A percentile compares a stretch with the other conserved stretches of the same genome.
Evolutionary conservation across 202 grass and related monocot genomes (phyloP).

Genomic region (Saccharum hybrid): DNA sequence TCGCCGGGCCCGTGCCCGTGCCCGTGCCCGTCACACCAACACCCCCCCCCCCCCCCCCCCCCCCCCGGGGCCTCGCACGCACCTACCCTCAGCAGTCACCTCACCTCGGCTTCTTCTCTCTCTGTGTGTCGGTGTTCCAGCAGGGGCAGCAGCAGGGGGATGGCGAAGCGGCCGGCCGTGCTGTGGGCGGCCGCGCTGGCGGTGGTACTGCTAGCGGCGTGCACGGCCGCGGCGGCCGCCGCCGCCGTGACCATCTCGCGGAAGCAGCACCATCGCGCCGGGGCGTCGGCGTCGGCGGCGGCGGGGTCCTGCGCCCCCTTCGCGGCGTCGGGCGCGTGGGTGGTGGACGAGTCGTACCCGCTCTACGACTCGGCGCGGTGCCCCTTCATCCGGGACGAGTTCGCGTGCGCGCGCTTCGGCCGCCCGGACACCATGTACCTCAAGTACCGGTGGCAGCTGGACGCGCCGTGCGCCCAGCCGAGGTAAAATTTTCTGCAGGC

Average conservation of each 20-base stretch:
- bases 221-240: slow-evolving; percentile 43
- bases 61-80: too few relatives aligned
- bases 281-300: not conserved
- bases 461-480: slow-evolving; percentile 58
- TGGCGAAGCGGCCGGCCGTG: slow-evolving; percentile 1
- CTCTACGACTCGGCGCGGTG: slow-evolving; percentile 73
- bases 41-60: not conserved
- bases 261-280: slow-evolving; percentile 9
- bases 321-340: slow-evolving; percentile 60
- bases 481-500: too few relatives aligned
- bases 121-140: not conserved
- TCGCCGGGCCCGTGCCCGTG: not conserved
- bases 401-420: slow-evolving; percentile 58
- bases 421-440: slow-evolving; percentile 69
- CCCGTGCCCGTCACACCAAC: not conserved
- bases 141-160: too few relatives aligned
- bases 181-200: slow-evolving; percentile 17
- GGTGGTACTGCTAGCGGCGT: slow-evolving; percentile 19
- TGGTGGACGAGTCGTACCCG: slow-evolving; percentile 68
- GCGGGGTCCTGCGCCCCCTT: slow-evolving; percentile 53
- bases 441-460: slow-evolving; percentile 74
- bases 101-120: not conserved
- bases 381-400: slow-evolving; percentile 77
- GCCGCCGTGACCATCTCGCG: slow-evolving; percentile 39
- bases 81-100: not conserved